phyloP scores from a whole-genome alignment of 768 basidiomycete genomes.

The Nidularia pulvinata region DNA sequence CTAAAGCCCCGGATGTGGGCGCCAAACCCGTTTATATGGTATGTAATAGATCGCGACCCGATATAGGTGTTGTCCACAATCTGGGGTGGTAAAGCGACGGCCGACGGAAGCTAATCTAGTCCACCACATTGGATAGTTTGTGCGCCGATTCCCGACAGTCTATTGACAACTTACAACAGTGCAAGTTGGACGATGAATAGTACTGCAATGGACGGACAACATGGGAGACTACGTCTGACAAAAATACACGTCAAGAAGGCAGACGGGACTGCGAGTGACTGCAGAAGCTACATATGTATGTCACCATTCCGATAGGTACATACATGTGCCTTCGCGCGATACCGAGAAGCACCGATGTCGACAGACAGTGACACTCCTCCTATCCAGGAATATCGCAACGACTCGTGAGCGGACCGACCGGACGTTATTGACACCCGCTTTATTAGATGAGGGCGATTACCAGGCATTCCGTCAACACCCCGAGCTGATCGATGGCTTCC shows the following conservation, averaged over 20 bases:
- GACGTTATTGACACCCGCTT: background rate
- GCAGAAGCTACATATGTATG: background rate
- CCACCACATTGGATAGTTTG: background rate
- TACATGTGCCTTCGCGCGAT: background rate
- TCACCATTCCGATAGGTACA: background rate
- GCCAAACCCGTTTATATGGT: constrained; percentile 1
- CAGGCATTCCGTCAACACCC: background rate
- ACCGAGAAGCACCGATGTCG: background rate
- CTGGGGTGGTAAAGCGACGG: background rate
- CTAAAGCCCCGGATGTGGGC: constrained; percentile 7
- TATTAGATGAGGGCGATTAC: background rate
- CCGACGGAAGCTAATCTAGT: background rate
- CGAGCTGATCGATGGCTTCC: background rate
- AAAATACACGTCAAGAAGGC: background rate
- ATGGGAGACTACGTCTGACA: background rate
- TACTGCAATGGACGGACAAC: too few species aligned
- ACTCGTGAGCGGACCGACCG: background rate
- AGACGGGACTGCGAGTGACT: too few species aligned
- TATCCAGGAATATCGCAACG: background rate
- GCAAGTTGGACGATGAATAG: too few species aligned
- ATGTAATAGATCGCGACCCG: background rate
- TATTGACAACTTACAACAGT: too few species aligned
- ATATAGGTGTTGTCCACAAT: constrained; percentile 1
- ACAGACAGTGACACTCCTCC: background rate
- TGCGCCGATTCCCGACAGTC: background rate